Evolutionary conservation across 1,139 yeast species (phyloP), one percentile per base, ranked within the genome.

Genomic region (Scheffersomyces stambukii): DNA sequence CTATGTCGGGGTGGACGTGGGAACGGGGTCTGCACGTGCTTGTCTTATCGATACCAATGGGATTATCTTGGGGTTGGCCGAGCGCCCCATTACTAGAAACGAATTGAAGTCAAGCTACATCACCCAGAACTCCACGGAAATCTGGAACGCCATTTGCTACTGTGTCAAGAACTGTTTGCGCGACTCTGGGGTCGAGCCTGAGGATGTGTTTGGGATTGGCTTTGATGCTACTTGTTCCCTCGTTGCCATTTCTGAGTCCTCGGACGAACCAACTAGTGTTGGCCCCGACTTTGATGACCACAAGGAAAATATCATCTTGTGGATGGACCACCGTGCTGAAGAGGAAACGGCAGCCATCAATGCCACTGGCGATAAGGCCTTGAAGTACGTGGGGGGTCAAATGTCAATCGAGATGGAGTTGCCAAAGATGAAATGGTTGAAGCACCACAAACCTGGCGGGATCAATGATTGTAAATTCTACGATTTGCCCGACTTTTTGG

Each of bases 291-390:
- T 85, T 53, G 42, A 60, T 22, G 79, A 85, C 47, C 45, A 64
- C 23, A 72, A 72, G 40, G 95, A 89, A 51, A 88, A 91, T 56
- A 81, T 91, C 47, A 78, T 91, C 30, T 62, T 91, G 36, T 91
- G 98, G 97, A 89, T 91, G 96, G 98, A 91, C 60, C 98, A 91
- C 57, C 74, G 98, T 42, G 96, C 98, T 1, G 78, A 70, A n/a
- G 66, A 67, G n/a, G 96, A 89, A 54, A 88, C 96, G 13, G 63
- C 75, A 38, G 71, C 65, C 31, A 88, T 91, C 55, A 89, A 89
- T 55, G 76, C 81, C 26, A 81, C 95, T 1, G 73, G 73, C 23
- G 94, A 86, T 52, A 77, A 75, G 46, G 74, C 84, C 38, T 70
- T 91, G 48, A 81, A 84, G 54, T 91, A 86, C 52, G 98, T 91